Conservation (phyloP, 345 rosid genomes). For the Arabis hirsuta region DNA sequence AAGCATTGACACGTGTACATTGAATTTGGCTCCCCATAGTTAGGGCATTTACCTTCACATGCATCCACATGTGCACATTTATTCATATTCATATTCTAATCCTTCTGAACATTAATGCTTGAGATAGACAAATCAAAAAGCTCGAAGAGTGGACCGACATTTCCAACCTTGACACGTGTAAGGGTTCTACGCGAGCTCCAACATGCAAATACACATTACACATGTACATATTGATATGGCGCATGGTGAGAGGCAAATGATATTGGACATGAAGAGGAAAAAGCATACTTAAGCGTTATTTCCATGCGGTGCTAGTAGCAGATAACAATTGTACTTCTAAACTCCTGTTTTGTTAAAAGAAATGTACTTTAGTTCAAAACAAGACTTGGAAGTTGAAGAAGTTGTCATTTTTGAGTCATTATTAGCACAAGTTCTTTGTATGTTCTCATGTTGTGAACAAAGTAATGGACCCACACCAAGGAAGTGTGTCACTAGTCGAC, state of each 20-base stretch:
- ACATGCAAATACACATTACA: conserved; percentile 10
- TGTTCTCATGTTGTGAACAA: conserved; percentile 18
- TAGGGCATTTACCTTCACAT: conserved; percentile 34
- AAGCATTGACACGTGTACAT: conserved; percentile 10
- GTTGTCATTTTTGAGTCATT: conserved; percentile 19
- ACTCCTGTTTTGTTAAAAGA: background rate
- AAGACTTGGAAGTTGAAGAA: conserved; percentile 29
- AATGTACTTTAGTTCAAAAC: conserved; percentile 11
- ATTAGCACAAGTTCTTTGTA: conserved; percentile 12
- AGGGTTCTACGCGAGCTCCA: background rate
- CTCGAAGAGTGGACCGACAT: conserved; percentile 30
- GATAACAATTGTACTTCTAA: background rate
- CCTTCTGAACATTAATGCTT: conserved; percentile 21
- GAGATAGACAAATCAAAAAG: conserved; percentile 19
- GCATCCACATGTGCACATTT: conserved; percentile 40
- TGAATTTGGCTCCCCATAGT: conserved; percentile 41
- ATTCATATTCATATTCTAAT: conserved; percentile 21
- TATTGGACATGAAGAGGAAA: conserved; percentile 30
- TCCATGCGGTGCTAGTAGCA: conserved; percentile 30
- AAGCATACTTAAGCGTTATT: conserved; percentile 12
- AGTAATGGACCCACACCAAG: conserved; percentile 27
- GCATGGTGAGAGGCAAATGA: conserved; percentile 26
- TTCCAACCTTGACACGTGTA: conserved; percentile 26
- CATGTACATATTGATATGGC: background rate
- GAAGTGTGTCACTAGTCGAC: conserved; percentile 29